Evolutionary conservation across 805 yeast species (phyloP).

Genomic region (Lipomyces kockii): DNA sequence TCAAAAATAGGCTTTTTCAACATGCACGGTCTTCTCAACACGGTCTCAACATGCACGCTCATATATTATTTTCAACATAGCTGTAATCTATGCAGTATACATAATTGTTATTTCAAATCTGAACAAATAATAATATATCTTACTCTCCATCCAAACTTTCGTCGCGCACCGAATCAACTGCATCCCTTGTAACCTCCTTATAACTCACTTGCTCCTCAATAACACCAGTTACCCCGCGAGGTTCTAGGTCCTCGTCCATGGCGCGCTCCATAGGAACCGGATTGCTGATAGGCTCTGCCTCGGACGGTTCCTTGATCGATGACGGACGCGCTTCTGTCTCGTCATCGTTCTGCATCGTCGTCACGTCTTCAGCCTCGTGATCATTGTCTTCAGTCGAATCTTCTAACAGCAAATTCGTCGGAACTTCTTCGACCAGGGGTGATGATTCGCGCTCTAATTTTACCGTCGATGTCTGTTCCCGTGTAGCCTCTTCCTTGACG

Average conservation of each 20-base stretch:
- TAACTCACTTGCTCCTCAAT: not conserved
- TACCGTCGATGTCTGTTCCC: not conserved
- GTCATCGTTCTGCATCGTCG: not conserved
- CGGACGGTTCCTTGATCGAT: slow-evolving; percentile 1
- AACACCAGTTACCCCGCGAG: not conserved
- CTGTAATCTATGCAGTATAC: not conserved
- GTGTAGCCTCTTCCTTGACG: not conserved
- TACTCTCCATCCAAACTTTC: not conserved
- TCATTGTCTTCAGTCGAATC: not conserved
- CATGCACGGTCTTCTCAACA: not conserved
- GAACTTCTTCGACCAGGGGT: not conserved
- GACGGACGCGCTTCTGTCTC: not conserved
- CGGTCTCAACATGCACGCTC: no score
- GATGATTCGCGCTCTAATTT: not conserved
- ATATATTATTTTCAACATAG: no score
- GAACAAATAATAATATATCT: not conserved
- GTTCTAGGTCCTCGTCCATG: not conserved
- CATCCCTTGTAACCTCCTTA: not conserved
- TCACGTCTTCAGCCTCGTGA: slow-evolving; percentile 7
- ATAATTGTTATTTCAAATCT: no score
- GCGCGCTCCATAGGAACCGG: not conserved
- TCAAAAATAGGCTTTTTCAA: not conserved
- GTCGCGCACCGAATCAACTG: not conserved
- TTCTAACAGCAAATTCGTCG: not conserved
- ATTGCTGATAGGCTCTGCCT: not conserved